Evolutionary conservation across 2,329 filamentous ascomycete species (phyloP).

Genomic region (Beauveria pseudobassiana): DNA sequence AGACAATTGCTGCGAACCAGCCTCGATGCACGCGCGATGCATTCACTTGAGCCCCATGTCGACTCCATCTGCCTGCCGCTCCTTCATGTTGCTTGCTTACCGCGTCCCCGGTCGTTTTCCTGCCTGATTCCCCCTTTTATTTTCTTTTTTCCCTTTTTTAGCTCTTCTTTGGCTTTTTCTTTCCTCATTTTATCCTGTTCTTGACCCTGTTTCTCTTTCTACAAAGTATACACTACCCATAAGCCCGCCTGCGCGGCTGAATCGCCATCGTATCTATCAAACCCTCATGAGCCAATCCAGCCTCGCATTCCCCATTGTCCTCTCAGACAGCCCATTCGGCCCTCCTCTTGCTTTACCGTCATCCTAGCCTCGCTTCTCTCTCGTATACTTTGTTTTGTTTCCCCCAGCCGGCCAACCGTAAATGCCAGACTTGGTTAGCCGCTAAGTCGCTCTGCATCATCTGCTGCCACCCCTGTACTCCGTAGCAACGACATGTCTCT

Average conservation of each 20-base stretch:
- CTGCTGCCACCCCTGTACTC: not conserved
- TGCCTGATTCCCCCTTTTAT: not conserved
- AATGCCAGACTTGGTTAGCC: not conserved
- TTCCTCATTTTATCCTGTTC: not conserved
- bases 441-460: not conserved
- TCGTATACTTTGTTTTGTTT: not conserved
- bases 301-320: too few species aligned
- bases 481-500: not conserved
- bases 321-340: too few species aligned
- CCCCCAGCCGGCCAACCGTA: not conserved
- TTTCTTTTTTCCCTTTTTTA: not conserved
- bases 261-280: too few species aligned
- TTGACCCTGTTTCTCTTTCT: not conserved
- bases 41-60: not conserved
- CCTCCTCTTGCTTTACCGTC: too few species aligned
- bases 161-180: too few species aligned
- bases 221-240: not conserved
- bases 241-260: too few species aligned
- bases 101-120: not conserved
- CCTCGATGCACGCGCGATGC: not conserved
- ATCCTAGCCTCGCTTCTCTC: not conserved
- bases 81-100: not conserved
- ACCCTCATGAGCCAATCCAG: too few species aligned
- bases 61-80: not conserved
- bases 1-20: slow-evolving; percentile 1